Percentiles rank a stretch among this genome's conserved stretches.
Evolutionary conservation across 2,329 filamentous ascomycete species (phyloP).

Genomic region (Pseudogymnoascus sp.): DNA sequence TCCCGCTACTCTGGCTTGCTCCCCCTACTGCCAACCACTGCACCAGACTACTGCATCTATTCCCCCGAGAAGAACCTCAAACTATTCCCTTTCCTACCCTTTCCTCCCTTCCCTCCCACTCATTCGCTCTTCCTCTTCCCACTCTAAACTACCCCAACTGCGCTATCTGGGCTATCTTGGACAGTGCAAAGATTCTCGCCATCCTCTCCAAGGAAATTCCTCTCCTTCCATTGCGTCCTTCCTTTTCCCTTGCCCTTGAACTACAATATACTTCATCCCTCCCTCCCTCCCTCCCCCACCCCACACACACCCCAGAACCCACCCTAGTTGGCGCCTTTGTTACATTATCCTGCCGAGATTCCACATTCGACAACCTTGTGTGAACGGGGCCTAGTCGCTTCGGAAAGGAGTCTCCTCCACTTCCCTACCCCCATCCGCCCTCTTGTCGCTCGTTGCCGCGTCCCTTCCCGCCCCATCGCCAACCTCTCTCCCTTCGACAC

Average conservation of each 20-base stretch:
- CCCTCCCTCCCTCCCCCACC: no score
- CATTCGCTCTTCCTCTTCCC: not conserved
- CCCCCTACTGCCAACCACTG: no score
- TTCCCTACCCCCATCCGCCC: not conserved
- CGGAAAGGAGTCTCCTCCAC: not conserved
- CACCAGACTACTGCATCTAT: no score
- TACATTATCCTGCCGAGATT: constrained; percentile 1
- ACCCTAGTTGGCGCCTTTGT: not conserved
- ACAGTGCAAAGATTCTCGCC: no score
- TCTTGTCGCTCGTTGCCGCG: not conserved
- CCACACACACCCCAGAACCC: not conserved
- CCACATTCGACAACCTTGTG: not conserved
- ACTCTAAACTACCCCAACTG: no score
- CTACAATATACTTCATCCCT: no score
- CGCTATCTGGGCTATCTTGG: no score
- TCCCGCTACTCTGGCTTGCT: not conserved
- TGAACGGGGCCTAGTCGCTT: not conserved
- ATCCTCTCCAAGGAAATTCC: not conserved
- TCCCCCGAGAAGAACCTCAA: not conserved
- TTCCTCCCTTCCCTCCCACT: not conserved
- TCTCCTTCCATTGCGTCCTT: not conserved
- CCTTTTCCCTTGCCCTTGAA: not conserved
- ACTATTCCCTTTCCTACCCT: not conserved
- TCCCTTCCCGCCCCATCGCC: not conserved
- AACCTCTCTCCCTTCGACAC: not conserved